Base-by-base conservation (phyloP, 2,329 filamentous ascomycete genomes). In the Xylaria sp. region DNA sequence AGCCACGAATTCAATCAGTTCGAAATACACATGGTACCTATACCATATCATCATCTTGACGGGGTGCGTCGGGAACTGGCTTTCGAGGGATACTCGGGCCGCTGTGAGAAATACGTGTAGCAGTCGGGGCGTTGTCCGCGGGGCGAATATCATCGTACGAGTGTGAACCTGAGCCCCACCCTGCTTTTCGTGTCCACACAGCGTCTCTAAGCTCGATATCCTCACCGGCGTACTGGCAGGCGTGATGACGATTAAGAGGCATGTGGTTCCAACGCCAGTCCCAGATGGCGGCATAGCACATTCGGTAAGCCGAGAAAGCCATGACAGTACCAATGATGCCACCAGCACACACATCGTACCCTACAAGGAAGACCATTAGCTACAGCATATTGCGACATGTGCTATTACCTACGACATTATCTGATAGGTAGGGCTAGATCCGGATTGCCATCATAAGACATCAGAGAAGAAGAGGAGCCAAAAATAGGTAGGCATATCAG, bases 321-420 rank as follows among this genome's bases (percentile, higher is more conserved):
- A 89, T 83, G 60, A 83, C 69, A 1, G 81, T 85, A 2, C 87
- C 88, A 51, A 90, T 88, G 47, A 82, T 69, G 0, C 80, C 86
- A 4, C 87, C 88, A 0, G 84, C 85, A 0, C 89, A 59, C n/a
- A 89, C 76, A 58, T 91, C 88, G 62, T 90, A 90, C 85, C 63
- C 63, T 65, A 10, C 3, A 6, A 39, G 35, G 23, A 8, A 39
- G 34, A 13, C 1, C 3, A 30, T 62, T 49, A 62, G 60, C 16
- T 4, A 50, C 18, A 7, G 13, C 6, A 11, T 18, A 6, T 49
- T 7, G 18, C 18, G 7, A 23, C 13, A 34, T 9, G 23, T 8
- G 37, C 3, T 23, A 39, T 34, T 10, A 2, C 39, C n/a, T 37
- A 10, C 30, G 10, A 34, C 46, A 35, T 8, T 16, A 1, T 7